These are phyloP conservation scores for Ormosia semicastrata DNA, from an alignment of 306 rosid genomes.

Conservation along the genomic window DNA sequence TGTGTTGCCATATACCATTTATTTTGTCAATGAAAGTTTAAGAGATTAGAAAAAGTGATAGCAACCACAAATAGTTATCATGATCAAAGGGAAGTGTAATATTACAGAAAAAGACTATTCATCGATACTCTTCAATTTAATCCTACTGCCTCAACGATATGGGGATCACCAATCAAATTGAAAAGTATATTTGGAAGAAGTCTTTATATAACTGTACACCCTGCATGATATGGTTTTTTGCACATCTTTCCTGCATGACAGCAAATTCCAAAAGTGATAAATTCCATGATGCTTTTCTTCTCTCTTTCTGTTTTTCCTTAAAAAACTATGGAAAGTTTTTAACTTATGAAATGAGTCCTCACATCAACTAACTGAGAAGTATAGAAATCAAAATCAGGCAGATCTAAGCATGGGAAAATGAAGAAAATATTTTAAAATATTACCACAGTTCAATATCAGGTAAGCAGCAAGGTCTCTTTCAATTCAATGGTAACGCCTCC, in stretches of 20 bases:
- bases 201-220: neutral
- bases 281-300: neutral
- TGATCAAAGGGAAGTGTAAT: neutral
- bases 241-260: neutral
- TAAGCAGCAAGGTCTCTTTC: slow-evolving; percentile 17
- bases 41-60: neutral
- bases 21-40: neutral
- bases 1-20: neutral
- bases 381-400: neutral
- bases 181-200: neutral
- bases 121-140: slow-evolving; percentile 13
- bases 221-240: neutral
- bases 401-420: neutral
- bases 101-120: neutral
- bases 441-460: slow-evolving; percentile 19
- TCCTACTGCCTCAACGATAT: neutral
- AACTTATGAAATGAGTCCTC: neutral
- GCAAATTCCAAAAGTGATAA: neutral
- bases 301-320: neutral
- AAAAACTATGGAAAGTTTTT: slow-evolving; percentile 1
- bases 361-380: neutral
- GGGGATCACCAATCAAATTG: slow-evolving; percentile 3
- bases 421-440: slow-evolving; percentile 14
- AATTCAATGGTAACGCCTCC: slow-evolving; percentile 46
- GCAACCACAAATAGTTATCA: too few relatives aligned